Evolutionary conservation across 192 early-diverging fungal genomes (phyloP).

Genomic region (Coemansia sp.): DNA sequence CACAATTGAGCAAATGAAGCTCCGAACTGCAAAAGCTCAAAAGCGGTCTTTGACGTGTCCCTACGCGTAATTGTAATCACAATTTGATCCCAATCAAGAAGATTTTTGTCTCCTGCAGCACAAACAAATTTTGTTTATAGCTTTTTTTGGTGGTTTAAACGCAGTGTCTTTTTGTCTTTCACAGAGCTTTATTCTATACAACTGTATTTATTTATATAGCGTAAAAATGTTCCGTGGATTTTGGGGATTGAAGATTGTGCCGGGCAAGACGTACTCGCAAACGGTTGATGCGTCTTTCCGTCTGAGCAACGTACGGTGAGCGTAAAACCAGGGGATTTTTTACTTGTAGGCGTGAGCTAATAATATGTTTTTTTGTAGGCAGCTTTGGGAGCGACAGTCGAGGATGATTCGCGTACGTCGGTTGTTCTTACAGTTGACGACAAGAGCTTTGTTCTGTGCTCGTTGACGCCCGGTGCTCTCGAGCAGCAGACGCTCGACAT

Average conservation of each 20-base stretch:
- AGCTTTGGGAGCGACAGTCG: slow-evolving; percentile 61
- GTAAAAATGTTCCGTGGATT: slow-evolving; percentile 57
- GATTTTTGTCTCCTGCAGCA: slow-evolving; percentile 8
- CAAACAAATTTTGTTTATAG: slow-evolving; percentile 8
- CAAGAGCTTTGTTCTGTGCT: slow-evolving; percentile 76
- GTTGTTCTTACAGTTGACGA: slow-evolving; percentile 69
- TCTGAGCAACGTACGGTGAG: slow-evolving; percentile 65
- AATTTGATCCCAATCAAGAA: slow-evolving; percentile 4
- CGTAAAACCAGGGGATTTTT: background rate
- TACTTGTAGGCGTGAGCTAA: background rate
- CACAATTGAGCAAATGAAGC: background rate
- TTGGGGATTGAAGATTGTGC: slow-evolving; percentile 69
- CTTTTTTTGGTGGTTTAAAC: slow-evolving; percentile 1
- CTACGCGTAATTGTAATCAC: slow-evolving; percentile 9
- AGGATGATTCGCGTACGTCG: slow-evolving; percentile 60
- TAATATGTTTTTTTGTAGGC: slow-evolving; percentile 57
- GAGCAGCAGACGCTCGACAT: slow-evolving; percentile 78
- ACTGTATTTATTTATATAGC: slow-evolving; percentile 3
- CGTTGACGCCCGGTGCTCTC: slow-evolving; percentile 70
- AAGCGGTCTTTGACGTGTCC: background rate
- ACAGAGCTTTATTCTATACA: slow-evolving; percentile 9
- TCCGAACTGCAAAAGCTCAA: slow-evolving; percentile 3
- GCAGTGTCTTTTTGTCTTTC: slow-evolving; percentile 2
- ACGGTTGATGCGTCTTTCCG: slow-evolving; percentile 76
- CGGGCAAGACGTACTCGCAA: slow-evolving; percentile 76